phyloP scores from a whole-genome alignment of 129 eudicot species.

The Helianthus annuus region DNA sequence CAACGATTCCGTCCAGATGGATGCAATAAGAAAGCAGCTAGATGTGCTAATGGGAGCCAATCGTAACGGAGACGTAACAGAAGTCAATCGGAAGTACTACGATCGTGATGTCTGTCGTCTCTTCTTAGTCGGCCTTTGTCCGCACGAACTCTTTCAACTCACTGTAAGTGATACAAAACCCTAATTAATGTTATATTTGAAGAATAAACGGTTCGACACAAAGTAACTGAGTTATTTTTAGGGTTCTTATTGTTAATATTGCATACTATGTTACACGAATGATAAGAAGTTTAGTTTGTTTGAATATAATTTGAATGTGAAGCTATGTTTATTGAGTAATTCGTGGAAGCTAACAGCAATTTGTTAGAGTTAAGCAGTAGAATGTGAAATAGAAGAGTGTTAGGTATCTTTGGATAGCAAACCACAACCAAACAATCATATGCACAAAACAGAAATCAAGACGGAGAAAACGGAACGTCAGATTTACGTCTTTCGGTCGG shows the following conservation, averaged over 20 bases:
- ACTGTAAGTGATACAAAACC: conserved; percentile 49
- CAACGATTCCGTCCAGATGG: conserved; percentile 43
- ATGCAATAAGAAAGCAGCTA: conserved; percentile 91
- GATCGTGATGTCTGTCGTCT: conserved; percentile 99
- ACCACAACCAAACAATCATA: too few species aligned
- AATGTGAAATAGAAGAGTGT: background rate
- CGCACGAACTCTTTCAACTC: conserved; percentile 96
- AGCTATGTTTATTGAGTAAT: background rate
- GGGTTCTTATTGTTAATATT: conserved; percentile 10
- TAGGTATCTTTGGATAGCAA: too few species aligned
- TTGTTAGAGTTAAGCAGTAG: background rate
- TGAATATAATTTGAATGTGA: background rate
- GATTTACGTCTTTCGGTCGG: too few species aligned
- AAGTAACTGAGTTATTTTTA: background rate
- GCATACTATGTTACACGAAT: background rate
- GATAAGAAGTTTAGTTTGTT: too few species aligned
- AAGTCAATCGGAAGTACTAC: conserved; percentile 87
- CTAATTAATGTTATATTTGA: background rate
- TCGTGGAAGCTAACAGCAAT: background rate
- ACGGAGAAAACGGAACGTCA: too few species aligned
- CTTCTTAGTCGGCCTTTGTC: conserved; percentile 88
- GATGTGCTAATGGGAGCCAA: conserved; percentile 97
- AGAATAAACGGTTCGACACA: background rate
- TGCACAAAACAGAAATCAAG: too few species aligned
- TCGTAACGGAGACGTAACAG: conserved; percentile 82